Evolutionary conservation across 148 eudicot species (phyloP).

Genomic region (Pharnaceum exiguum): DNA sequence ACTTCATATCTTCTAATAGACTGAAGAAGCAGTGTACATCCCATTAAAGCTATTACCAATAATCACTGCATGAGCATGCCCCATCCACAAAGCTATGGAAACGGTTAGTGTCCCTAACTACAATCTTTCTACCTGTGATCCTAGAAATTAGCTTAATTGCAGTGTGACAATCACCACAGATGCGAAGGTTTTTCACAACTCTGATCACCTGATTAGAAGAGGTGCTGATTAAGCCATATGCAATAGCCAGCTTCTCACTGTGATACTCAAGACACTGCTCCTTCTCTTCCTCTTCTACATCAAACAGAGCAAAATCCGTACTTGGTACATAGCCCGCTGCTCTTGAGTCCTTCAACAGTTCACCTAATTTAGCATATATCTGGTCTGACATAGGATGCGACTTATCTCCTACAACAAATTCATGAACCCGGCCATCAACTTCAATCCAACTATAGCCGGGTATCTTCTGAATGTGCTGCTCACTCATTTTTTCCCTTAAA

Average conservation of each 20-base stretch:
- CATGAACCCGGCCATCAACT: conserved; percentile 49
- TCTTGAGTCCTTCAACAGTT: conserved; percentile 31
- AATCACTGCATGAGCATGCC: conserved; percentile 52
- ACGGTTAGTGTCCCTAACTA: conserved; percentile 45
- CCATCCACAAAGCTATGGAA: conserved; percentile 51
- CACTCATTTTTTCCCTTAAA: conserved; percentile 38
- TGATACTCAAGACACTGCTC: conserved; percentile 46
- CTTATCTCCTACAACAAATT: conserved; percentile 58
- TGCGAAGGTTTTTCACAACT: conserved; percentile 51
- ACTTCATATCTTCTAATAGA: no score
- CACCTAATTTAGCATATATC: conserved; percentile 41
- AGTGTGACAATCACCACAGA: conserved; percentile 56
- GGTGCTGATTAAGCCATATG: conserved; percentile 46
- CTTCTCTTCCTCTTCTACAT: conserved; percentile 60
- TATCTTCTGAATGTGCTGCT: conserved; percentile 37
- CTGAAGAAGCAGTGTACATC: neutral
- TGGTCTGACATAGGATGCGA: conserved; percentile 39
- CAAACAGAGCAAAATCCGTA: conserved; percentile 52
- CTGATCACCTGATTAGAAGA: conserved; percentile 37
- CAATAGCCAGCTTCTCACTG: conserved; percentile 67
- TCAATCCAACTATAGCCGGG: conserved; percentile 63
- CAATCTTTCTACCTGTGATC: conserved; percentile 49
- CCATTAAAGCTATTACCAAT: conserved; percentile 33
- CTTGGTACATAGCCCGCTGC: conserved; percentile 48
- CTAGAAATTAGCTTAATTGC: conserved; percentile 48